Evolutionary conservation across 306 rosid species (phyloP), one percentile per base, ranked within the genome.

Genomic region (Casuarina glauca): DNA sequence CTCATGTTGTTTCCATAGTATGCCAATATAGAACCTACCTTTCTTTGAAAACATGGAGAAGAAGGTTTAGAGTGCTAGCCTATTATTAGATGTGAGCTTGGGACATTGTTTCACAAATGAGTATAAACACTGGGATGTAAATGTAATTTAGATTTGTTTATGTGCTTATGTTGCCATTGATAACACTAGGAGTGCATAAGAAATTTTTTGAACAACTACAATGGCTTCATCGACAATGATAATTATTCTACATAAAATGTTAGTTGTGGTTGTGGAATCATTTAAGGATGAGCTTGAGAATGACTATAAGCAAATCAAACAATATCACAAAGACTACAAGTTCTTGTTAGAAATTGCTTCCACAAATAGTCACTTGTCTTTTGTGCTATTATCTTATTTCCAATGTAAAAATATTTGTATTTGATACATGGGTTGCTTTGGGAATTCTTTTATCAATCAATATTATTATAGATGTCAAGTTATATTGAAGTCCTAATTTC

Each of bases 21-120:
- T 93, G 97, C 93, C 91, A 92, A 93, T 95, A 88, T 97, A 93
- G 99, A 88, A 93, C 86, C 96, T 95, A 77, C 96, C 99, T 81
- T 95, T 95, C 86, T 89, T 95, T 85, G 97, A 91, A 88, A 95
- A 95, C 85, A 93, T 95, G 97, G 6, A 0, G 26, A 53, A 53
- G 68, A n/a, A 19, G 8, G 3, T 61, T 61, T 42, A 35, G 20
- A 61, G 43, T 35, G 43, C 68, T 10, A 61, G 39, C 6, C 35
- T 35, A 53, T 16, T 17, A 7, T 35, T 26, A 11, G n/a, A 61
- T 61, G 41, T 61, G 43, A 9, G 68, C n/a, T 61, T 17, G 15
- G 97, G 97, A 73, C 97, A 89, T 80, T 95, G 97, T 84, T 95
- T 95, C 85, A 93, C 87, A 48, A 92, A 91, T 86, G 96, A 93